phyloP scores from a whole-genome alignment of 78 protist genomes.

The Dictyostelium purpureum region DNA sequence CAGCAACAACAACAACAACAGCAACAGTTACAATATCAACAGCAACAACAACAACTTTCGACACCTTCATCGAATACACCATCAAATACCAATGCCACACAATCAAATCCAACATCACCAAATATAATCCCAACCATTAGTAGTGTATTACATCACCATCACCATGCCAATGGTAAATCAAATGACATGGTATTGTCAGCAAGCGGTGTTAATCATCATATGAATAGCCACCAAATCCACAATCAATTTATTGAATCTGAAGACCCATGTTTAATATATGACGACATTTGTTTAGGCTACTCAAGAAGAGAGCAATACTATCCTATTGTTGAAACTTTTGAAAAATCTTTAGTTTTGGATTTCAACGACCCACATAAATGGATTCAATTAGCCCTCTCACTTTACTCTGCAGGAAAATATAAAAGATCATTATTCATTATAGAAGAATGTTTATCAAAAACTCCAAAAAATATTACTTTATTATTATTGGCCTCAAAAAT shows the following conservation, averaged over 20 bases:
- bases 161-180: not conserved
- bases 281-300: constrained; percentile 46
- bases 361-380: constrained; percentile 55
- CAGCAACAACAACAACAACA: constrained; percentile 3
- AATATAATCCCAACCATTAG: not conserved
- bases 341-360: constrained; percentile 34
- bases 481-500: constrained; percentile 51
- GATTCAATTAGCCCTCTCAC: constrained; percentile 59
- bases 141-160: too few relatives aligned
- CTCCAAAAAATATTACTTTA: constrained; percentile 10
- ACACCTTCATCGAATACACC: not conserved
- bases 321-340: constrained; percentile 55
- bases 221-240: not conserved
- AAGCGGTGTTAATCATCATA: not conserved
- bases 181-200: not conserved
- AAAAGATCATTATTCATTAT: constrained; percentile 65
- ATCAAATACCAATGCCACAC: not conserved
- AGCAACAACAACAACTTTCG: not conserved
- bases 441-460: constrained; percentile 61
- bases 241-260: not conserved
- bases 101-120: not conserved
- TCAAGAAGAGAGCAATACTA: constrained; percentile 50
- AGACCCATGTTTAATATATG: constrained; percentile 19
- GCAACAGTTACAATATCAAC: too few relatives aligned
- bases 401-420: constrained; percentile 42